Conservation (phyloP, 441 rosid genomes). For the Erodium moschatum region DNA sequence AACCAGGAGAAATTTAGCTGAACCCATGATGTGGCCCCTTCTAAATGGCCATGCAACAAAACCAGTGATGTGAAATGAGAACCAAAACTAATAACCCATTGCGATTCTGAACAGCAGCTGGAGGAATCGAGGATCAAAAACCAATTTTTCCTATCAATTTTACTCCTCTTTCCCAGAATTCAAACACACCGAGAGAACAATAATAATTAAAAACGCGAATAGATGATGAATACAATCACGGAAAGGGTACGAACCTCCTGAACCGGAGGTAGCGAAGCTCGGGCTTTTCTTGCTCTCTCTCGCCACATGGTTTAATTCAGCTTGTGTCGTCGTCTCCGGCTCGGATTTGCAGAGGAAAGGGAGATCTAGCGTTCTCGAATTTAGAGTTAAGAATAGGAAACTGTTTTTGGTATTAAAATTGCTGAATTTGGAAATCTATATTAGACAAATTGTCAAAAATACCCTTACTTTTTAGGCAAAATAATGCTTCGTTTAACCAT, state of each 20-base stretch:
- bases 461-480: no score
- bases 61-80: neutral
- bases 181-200: constrained; percentile 11
- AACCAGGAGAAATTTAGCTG: neutral
- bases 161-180: constrained; percentile 10
- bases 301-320: constrained; percentile 41
- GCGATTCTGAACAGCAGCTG: neutral
- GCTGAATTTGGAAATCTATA: no score
- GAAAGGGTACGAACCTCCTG: constrained; percentile 41
- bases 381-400: neutral
- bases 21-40: neutral
- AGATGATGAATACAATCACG: neutral
- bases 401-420: neutral
- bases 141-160: neutral
- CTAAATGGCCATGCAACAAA: no score
- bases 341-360: neutral
- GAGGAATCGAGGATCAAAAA: neutral
- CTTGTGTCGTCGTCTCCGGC: neutral
- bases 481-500: no score
- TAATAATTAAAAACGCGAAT: neutral
- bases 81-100: neutral
- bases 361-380: neutral
- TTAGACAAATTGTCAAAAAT: no score
- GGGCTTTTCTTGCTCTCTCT: constrained; percentile 39
- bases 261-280: constrained; percentile 54